Conservation (phyloP, 2,329 filamentous ascomycete species). For the Coniochaeta sp. region DNA sequence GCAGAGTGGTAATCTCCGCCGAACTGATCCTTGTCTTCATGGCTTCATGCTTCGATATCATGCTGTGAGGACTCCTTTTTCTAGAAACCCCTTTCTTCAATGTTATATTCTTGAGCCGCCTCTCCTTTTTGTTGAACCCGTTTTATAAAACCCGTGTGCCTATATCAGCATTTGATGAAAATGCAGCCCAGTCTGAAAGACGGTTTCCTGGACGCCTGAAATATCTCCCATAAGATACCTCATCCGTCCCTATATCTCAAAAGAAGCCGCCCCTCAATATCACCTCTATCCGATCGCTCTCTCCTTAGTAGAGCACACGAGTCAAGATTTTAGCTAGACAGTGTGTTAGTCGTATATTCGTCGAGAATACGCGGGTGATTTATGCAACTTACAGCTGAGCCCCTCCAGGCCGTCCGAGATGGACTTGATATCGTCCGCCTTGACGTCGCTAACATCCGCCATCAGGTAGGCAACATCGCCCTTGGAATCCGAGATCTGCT, state of each 20-base stretch:
- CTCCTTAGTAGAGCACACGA: slow-evolving; percentile 29
- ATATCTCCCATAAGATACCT: not conserved
- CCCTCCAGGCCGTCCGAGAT: slow-evolving; percentile 77
- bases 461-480: slow-evolving; percentile 95
- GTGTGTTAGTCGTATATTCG: not conserved
- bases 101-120: no score
- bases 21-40: not conserved
- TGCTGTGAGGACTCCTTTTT: no score
- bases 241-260: not conserved
- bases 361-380: not conserved
- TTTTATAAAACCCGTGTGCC: not conserved
- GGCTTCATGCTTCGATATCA: not conserved
- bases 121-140: not conserved
- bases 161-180: not conserved
- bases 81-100: no score
- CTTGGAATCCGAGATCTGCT: slow-evolving; percentile 94
- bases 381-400: slow-evolving; percentile 62
- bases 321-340: slow-evolving; percentile 27
- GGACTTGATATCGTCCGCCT: slow-evolving; percentile 72
- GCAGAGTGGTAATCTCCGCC: not conserved
- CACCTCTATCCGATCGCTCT: not conserved
- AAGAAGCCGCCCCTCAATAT: not conserved
- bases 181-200: not conserved
- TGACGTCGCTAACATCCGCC: slow-evolving; percentile 91
- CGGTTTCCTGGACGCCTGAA: not conserved